Conservation (phyloP, 345 rosid genomes). For the Populus davidiana region DNA sequence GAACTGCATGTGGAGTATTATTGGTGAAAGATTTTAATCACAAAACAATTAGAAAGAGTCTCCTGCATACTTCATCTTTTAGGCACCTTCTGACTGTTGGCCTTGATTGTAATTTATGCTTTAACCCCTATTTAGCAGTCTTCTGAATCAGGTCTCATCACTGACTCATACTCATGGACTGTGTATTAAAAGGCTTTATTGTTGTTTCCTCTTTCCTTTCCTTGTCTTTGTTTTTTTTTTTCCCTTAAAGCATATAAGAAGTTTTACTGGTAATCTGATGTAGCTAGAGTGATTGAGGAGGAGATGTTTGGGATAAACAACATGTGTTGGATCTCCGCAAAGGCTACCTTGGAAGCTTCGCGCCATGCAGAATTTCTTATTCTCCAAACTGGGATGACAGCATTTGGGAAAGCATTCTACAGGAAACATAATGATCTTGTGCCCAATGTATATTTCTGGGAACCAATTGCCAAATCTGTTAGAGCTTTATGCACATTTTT, state of each 20-base stretch:
- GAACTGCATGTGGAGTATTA: background rate
- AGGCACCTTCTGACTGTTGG: background rate
- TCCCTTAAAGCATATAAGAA: conserved; percentile 5
- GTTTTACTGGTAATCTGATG: conserved; percentile 31
- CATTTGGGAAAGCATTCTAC: conserved; percentile 89
- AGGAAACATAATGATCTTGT: conserved; percentile 79
- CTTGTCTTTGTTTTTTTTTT: background rate
- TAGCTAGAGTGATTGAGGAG: conserved; percentile 92
- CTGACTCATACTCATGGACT: background rate
- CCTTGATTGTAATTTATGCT: background rate
- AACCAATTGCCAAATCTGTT: conserved; percentile 4
- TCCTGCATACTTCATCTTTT: background rate
- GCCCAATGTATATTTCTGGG: conserved; percentile 54
- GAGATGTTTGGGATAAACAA: conserved; percentile 87
- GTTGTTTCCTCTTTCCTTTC: background rate
- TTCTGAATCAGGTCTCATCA: background rate
- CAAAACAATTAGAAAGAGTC: background rate
- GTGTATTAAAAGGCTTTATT: too few species aligned
- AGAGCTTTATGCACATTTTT: background rate
- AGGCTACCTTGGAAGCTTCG: conserved; percentile 89
- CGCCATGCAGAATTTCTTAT: conserved; percentile 77
- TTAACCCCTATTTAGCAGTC: background rate
- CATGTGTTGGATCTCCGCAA: conserved; percentile 87
- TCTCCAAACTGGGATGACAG: conserved; percentile 96
- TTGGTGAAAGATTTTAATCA: background rate